phyloP scores from a whole-genome alignment of 345 rosid species.

The Eucalyptus curtisii region DNA sequence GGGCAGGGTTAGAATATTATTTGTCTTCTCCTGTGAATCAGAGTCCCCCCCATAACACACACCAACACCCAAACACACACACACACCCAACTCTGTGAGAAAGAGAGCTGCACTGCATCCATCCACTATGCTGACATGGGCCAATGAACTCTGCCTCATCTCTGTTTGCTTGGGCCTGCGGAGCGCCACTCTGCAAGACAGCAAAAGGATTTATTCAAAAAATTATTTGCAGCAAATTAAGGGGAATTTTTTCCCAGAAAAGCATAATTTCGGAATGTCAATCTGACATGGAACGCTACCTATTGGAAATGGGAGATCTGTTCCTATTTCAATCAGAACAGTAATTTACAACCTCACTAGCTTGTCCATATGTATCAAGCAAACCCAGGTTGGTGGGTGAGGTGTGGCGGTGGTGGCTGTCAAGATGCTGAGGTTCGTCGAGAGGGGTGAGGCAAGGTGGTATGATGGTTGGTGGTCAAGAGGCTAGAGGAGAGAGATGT shows the following conservation, averaged over 20 bases:
- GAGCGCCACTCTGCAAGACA: neutral
- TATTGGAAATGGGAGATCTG: neutral
- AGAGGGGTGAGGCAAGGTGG: neutral
- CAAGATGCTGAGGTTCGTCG: neutral
- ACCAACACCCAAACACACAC: neutral
- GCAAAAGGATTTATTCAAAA: neutral
- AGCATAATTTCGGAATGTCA: neutral
- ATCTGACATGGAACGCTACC: neutral
- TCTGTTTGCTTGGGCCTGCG: neutral
- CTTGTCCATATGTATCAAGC: neutral
- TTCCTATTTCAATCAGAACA: neutral
- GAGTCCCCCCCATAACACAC: neutral
- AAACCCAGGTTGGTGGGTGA: neutral
- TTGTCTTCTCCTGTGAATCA: neutral
- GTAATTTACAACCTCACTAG: neutral
- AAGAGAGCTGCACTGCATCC: neutral
- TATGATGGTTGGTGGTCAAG: neutral
- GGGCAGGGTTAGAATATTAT: neutral
- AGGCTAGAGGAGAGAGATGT: neutral
- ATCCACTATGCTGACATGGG: neutral
- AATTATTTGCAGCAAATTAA: neutral
- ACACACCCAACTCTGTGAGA: neutral
- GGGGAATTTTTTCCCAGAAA: neutral
- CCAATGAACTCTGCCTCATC: neutral
- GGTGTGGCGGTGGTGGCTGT: neutral